phyloP scores from a whole-genome alignment of 805 yeast genomes.

The Saturnispora quitensis region DNA sequence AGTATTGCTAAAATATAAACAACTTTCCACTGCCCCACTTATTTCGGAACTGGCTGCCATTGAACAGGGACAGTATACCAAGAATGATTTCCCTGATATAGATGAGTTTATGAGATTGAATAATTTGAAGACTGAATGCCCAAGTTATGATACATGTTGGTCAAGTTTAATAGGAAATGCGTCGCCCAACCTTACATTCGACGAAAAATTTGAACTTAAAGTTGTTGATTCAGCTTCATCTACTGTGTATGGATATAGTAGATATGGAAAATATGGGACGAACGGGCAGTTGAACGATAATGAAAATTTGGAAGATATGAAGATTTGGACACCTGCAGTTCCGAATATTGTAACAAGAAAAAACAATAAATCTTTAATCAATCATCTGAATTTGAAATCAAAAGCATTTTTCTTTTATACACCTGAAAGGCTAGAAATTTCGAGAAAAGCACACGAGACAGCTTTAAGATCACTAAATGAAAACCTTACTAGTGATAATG shows the following conservation, averaged over 20 bases:
- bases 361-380: slow-evolving; percentile 1
- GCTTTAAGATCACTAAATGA: background rate
- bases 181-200: slow-evolving; percentile 1
- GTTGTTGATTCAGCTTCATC: slow-evolving; percentile 3
- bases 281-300: background rate
- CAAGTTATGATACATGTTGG: slow-evolving; percentile 3
- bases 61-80: slow-evolving; percentile 12
- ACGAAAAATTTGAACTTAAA: slow-evolving; percentile 4
- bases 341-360: background rate
- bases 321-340: slow-evolving; percentile 7
- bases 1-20: slow-evolving; percentile 40
- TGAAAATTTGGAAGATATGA: background rate
- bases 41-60: slow-evolving; percentile 19
- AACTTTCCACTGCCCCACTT: slow-evolving; percentile 37
- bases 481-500: background rate
- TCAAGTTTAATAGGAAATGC: slow-evolving; percentile 5
- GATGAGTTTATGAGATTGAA: slow-evolving; percentile 3
- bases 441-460: background rate
- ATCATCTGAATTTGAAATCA: background rate
- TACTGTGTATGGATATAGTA: background rate
- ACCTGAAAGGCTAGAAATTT: background rate
- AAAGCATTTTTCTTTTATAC: slow-evolving; percentile 3
- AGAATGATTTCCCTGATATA: slow-evolving; percentile 22
- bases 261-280: background rate
- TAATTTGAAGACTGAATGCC: background rate